phyloP scores from a whole-genome alignment of 306 rosid species.

The Hippophae rhamnoides region DNA sequence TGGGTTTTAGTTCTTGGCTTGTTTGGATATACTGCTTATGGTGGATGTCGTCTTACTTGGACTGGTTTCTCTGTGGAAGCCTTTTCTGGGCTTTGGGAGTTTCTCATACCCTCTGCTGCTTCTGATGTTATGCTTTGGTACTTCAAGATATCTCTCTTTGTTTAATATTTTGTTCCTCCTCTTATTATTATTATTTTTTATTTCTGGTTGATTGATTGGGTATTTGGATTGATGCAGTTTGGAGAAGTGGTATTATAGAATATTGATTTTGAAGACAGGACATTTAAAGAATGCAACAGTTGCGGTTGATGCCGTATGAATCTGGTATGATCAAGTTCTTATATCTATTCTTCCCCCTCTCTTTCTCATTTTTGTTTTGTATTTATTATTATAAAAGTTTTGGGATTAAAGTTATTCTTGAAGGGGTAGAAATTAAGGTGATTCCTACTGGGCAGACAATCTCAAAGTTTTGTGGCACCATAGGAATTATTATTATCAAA shows the following conservation, averaged over 20 bases:
- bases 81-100: slow-evolving; percentile 74
- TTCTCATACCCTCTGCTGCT: slow-evolving; percentile 54
- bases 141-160: too few relatives aligned
- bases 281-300: slow-evolving; percentile 47
- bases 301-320: slow-evolving; percentile 57
- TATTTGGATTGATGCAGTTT: slow-evolving; percentile 27
- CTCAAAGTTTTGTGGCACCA: too few relatives aligned
- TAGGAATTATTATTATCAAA: too few relatives aligned
- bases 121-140: slow-evolving; percentile 84
- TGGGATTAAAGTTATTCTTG: too few relatives aligned
- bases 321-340: slow-evolving; percentile 31
- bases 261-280: slow-evolving; percentile 57
- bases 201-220: background rate
- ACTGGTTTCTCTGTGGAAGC: slow-evolving; percentile 69
- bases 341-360: background rate
- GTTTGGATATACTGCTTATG: slow-evolving; percentile 30
- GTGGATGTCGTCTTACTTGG: slow-evolving; percentile 74
- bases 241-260: slow-evolving; percentile 65
- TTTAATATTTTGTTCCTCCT: too few relatives aligned
- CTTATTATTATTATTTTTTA: background rate
- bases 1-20: slow-evolving; percentile 49
- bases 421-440: too few relatives aligned
- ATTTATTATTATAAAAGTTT: too few relatives aligned
- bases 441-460: too few relatives aligned
- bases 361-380: background rate